Conservation (phyloP, 192 early-diverging fungal genomes). For the Backusella westeae region DNA sequence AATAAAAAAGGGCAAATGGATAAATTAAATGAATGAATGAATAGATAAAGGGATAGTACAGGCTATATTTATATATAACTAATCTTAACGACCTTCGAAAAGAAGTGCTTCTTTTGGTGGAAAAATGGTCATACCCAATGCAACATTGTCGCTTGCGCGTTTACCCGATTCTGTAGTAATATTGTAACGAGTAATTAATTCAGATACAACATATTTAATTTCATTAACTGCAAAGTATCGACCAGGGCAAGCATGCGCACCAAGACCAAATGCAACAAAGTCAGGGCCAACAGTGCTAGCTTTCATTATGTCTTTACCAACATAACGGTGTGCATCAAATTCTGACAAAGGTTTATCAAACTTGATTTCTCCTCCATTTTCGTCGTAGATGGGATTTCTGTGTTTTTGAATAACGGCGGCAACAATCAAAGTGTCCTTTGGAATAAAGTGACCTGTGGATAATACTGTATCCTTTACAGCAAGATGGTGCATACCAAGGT, state of each 20-base stretch:
- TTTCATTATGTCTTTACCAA: conserved; percentile 7
- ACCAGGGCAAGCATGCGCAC: conserved; percentile 34
- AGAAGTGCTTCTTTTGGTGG: conserved; percentile 11
- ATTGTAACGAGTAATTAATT: conserved; percentile 8
- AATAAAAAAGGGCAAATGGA: background rate
- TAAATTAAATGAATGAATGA: background rate
- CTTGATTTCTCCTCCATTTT: background rate
- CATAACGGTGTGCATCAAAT: conserved; percentile 23
- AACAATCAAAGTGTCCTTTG: conserved; percentile 17
- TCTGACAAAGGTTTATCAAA: background rate
- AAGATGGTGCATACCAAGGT: conserved; percentile 17
- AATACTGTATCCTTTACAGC: conserved; percentile 14
- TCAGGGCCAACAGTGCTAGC: conserved; percentile 8
- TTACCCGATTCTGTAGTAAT: conserved; percentile 13
- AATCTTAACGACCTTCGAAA: conserved; percentile 2
- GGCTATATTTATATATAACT: background rate
- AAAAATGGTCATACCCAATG: conserved; percentile 10
- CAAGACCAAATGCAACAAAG: conserved; percentile 28
- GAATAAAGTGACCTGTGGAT: background rate
- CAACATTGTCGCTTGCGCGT: conserved; percentile 3
- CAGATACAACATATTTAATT: conserved; percentile 19
- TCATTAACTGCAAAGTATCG: conserved; percentile 29
- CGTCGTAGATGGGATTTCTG: background rate
- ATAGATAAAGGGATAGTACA: background rate
- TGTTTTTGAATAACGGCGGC: conserved; percentile 10